Evolutionary conservation across 2,329 filamentous ascomycete genomes (phyloP).

Genomic region (Aspergillus oerlinghausenensis): DNA sequence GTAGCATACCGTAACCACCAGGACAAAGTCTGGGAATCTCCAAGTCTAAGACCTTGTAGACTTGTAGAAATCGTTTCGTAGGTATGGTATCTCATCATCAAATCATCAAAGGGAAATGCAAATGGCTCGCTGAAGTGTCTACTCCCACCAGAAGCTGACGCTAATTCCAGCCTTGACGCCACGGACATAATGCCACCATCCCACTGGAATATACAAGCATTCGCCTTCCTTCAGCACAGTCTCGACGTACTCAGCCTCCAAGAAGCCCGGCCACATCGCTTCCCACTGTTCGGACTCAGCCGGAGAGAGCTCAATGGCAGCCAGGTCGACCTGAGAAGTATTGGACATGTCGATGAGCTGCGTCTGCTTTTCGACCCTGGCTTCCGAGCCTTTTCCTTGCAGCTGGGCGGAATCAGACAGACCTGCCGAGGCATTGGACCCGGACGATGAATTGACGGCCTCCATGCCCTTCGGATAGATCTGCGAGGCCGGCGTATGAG

Average conservation of each 20-base stretch:
- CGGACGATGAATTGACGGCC: constrained; percentile 20
- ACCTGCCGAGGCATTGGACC: background rate
- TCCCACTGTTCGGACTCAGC: constrained; percentile 40
- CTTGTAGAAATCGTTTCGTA: too few relatives aligned
- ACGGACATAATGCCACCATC: constrained; percentile 98
- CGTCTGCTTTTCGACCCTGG: constrained; percentile 3
- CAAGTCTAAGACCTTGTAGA: background rate
- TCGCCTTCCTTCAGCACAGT: constrained; percentile 75
- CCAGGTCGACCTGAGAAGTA: constrained; percentile 75
- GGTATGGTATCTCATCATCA: background rate
- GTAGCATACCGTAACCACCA: background rate
- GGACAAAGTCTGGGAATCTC: background rate
- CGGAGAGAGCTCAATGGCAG: constrained; percentile 56
- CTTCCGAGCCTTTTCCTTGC: constrained; percentile 3
- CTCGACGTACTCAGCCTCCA: constrained; percentile 64
- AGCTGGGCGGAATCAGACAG: background rate
- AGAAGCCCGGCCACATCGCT: constrained; percentile 53
- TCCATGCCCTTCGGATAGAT: constrained; percentile 40
- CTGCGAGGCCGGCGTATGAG: constrained; percentile 49
- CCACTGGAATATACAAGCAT: constrained; percentile 80
- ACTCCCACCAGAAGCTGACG: constrained; percentile 95
- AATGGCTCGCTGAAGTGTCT: background rate
- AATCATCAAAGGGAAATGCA: background rate
- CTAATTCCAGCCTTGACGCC: constrained; percentile 84
- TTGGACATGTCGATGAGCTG: constrained; percentile 78